phyloP scores from a whole-genome alignment of 1,284 basidiomycete genomes.

The Cryptococcus wingfieldii region DNA sequence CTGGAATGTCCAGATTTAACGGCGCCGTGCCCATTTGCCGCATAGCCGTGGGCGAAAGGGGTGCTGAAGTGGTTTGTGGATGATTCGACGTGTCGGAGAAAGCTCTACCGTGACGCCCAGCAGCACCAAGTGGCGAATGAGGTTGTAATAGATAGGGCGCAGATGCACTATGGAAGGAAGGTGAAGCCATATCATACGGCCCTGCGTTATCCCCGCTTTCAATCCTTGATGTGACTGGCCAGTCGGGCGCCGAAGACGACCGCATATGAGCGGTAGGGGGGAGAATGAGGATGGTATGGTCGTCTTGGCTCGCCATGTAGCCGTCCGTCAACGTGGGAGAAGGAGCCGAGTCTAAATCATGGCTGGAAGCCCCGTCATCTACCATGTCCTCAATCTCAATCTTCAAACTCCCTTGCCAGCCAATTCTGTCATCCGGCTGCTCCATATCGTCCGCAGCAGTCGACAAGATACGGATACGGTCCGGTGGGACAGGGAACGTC shows the following conservation, averaged over 20 bases:
- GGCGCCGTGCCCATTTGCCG: background rate
- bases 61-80: too few relatives aligned
- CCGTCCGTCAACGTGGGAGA: background rate
- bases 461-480: constrained; percentile 1
- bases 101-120: background rate
- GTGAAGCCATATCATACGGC: background rate
- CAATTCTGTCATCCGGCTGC: background rate
- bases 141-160: too few relatives aligned
- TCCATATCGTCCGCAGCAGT: background rate
- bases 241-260: constrained; percentile 11
- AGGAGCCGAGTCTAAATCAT: background rate
- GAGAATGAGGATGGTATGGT: constrained; percentile 17
- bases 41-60: too few relatives aligned
- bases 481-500: constrained; percentile 19
- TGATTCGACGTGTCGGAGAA: background rate
- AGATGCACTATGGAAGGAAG: background rate
- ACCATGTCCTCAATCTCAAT: background rate
- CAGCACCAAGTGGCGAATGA: background rate
- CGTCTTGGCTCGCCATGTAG: background rate
- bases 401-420: background rate
- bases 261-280: constrained; percentile 13
- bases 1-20: background rate
- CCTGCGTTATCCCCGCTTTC: background rate
- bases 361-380: background rate
- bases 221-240: constrained; percentile 9